Evolutionary conservation across 176 grass and related monocot genomes (phyloP).

Genomic region (Raddia distichophylla): DNA sequence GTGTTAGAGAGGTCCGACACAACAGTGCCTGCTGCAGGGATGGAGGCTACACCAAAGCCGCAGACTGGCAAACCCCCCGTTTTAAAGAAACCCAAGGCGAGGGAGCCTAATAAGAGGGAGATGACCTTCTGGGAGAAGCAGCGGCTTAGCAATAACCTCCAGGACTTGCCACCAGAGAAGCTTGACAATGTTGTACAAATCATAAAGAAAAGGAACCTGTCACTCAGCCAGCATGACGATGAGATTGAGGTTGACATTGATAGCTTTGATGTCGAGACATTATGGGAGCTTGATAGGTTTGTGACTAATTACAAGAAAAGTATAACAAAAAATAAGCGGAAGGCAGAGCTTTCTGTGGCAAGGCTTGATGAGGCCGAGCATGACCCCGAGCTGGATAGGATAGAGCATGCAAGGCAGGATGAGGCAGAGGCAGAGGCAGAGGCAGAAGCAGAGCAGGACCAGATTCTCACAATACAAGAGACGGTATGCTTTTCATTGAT

Average conservation of each 20-base stretch:
- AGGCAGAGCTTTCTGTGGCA: slow-evolving; percentile 60
- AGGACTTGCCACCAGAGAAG: slow-evolving; percentile 62
- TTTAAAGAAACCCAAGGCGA: slow-evolving; percentile 83
- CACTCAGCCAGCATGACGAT: slow-evolving; percentile 78
- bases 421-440: slow-evolving; percentile 20
- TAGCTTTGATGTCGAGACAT: slow-evolving; percentile 83
- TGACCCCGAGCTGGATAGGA: slow-evolving; percentile 47
- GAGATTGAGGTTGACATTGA: slow-evolving; percentile 94
- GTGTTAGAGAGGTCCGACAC: slow-evolving; percentile 75
- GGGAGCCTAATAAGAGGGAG: slow-evolving; percentile 81
- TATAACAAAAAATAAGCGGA: slow-evolving; percentile 77
- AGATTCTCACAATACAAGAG: slow-evolving; percentile 41
- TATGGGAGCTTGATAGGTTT: slow-evolving; percentile 87
- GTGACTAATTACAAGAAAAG: slow-evolving; percentile 83
- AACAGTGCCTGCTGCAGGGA: slow-evolving; percentile 46
- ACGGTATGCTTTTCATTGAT: slow-evolving; percentile 46
- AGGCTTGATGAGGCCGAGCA: slow-evolving; percentile 51
- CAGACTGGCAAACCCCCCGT: slow-evolving; percentile 50
- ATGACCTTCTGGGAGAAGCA: slow-evolving; percentile 84
- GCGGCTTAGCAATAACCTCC: slow-evolving; percentile 56
- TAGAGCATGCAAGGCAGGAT: slow-evolving; percentile 43
- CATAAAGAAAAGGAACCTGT: slow-evolving; percentile 76
- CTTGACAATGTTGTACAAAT: slow-evolving; percentile 86
- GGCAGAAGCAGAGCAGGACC: slow-evolving; percentile 43
- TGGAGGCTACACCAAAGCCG: slow-evolving; percentile 57